Base-by-base conservation (phyloP, 2,329 filamentous ascomycete species). In the Tolypocladium ovalisporum region DNA sequence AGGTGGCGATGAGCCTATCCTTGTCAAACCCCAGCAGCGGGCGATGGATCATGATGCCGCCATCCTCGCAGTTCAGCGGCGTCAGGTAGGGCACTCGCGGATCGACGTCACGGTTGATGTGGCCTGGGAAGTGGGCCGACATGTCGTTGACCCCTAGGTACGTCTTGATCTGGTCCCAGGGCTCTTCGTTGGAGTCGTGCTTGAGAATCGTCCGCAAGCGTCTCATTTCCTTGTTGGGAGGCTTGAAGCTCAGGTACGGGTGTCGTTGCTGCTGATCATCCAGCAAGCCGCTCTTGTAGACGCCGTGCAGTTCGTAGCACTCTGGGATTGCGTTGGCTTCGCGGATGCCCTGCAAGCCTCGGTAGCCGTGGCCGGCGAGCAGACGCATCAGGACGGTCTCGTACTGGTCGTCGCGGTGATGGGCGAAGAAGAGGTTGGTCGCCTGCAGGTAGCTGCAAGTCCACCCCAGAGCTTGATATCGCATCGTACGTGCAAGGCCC, bases 331-430 rank as follows among this genome's bases (percentile, higher is more conserved):
- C 81, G 34, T 81, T 77, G 22, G 81, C 76, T 3, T 75, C 64
- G 12, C 78, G 79, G 64, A 96, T 94, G 4, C 88, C 90, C 19
- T 79, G 75, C 35, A 96, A 75, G 0, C 89, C 91, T n/a, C 80
- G 75, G n/a, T 82, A 81, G 2, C 81, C 75, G 64, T 90, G 87
- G 0, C 86, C 85, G 3, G 77, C 76, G 10, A 86, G 71, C 39
- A 97, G 71, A 47, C 94, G 82, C 85, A 91, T 88, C 54, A 97
- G 73, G 4, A 95, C 79, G 0, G 92, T 97, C 73, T 99, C 94
- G 57, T 91, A 88, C 67, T 94, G 90, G 66, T 99, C 94, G 66
- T 97, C 92, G 60, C 81, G 77, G 68, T 99, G 94, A 68, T 99
- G 94, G 4, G 87, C 94, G 34, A 95, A 75, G 42, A 97, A 79